These are phyloP conservation scores for Coniochaeta sp. DNA, from an alignment of 2,329 filamentous ascomycete genomes.

Conservation along the genomic window DNA sequence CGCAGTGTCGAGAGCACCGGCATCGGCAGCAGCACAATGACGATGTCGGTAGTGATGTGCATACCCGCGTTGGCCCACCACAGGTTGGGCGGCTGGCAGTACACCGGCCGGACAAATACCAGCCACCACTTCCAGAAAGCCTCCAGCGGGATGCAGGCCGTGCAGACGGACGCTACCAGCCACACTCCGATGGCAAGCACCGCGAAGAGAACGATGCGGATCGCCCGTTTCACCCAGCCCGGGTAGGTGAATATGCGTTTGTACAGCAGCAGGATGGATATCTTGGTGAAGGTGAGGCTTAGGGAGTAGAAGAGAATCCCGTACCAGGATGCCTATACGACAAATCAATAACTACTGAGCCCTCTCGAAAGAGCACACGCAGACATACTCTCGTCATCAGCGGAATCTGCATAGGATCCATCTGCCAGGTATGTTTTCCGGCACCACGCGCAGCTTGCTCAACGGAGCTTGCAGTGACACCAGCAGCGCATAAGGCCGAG, in stretches of 20 bases:
- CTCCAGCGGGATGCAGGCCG: conserved; percentile 21
- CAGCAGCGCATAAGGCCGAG: conserved; percentile 21
- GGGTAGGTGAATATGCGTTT: conserved; percentile 18
- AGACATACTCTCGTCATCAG: not conserved
- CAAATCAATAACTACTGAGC: not conserved
- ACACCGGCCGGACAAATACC: conserved; percentile 4
- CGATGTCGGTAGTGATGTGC: conserved; percentile 14
- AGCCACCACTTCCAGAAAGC: conserved; percentile 19
- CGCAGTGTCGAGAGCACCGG: conserved; percentile 13
- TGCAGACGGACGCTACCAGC: conserved; percentile 17
- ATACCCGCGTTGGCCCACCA: conserved; percentile 18
- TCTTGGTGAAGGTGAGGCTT: conserved; percentile 18
- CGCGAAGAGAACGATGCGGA: conserved; percentile 16
- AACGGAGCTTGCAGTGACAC: conserved; percentile 15
- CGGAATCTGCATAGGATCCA: conserved; percentile 5
- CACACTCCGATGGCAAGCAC: conserved; percentile 18
- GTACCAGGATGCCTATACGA: conserved; percentile 17
- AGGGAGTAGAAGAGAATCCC: conserved; percentile 20
- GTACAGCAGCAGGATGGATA: conserved; percentile 23
- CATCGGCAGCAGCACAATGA: conserved; percentile 18
- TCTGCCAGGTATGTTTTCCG: conserved; percentile 15
- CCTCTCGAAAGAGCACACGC: not conserved
- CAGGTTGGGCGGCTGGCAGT: conserved; percentile 14
- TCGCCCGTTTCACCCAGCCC: conserved; percentile 21
- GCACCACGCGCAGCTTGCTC: conserved; percentile 15